Evolutionary conservation across 2,329 filamentous ascomycete genomes (phyloP).

Genomic region (Cladosporium sp.): DNA sequence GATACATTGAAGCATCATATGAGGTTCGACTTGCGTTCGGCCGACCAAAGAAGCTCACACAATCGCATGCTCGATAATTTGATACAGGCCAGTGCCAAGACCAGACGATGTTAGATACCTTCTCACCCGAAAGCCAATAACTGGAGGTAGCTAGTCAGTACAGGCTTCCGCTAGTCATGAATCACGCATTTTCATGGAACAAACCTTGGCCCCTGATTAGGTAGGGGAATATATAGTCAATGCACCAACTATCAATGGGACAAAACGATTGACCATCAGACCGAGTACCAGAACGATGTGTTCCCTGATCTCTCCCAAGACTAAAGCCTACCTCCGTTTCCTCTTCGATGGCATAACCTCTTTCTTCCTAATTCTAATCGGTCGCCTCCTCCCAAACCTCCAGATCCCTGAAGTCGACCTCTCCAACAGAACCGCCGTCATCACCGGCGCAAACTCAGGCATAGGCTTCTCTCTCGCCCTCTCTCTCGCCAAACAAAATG

Average conservation of each 20-base stretch:
- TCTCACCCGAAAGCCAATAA: too few relatives aligned
- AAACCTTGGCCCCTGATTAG: too few relatives aligned
- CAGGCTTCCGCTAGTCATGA: too few relatives aligned
- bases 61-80: too few relatives aligned
- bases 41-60: too few relatives aligned
- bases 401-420: constrained; percentile 1
- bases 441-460: constrained; percentile 20
- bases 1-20: too few relatives aligned
- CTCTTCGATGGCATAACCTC: neutral
- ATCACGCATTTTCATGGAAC: too few relatives aligned
- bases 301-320: neutral
- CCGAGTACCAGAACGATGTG: neutral
- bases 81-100: too few relatives aligned
- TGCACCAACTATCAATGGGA: neutral
- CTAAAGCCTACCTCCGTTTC: neutral
- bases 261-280: neutral
- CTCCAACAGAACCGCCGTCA: constrained; percentile 14
- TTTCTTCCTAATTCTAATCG: neutral
- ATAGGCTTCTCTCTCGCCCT: constrained; percentile 18
- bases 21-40: too few relatives aligned
- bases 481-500: constrained; percentile 10
- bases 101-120: too few relatives aligned
- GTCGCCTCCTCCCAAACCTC: neutral
- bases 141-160: too few relatives aligned
- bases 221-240: too few relatives aligned